phyloP scores from a whole-genome alignment of 306 rosid species.

The Oxytropis ochrocephala region DNA sequence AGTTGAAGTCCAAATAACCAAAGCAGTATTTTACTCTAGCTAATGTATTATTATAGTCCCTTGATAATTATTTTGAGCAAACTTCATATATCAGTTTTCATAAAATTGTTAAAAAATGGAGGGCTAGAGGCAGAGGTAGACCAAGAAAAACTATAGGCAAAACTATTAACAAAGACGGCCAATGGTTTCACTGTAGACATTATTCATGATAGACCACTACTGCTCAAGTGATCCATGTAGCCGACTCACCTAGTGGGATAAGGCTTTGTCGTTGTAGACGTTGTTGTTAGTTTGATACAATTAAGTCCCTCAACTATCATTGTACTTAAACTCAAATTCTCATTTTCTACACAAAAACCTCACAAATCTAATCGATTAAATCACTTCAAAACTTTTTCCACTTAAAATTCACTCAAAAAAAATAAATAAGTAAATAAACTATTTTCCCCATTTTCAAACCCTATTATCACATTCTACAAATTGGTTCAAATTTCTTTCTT shows the following conservation, averaged over 20 bases:
- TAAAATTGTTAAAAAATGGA: too few relatives aligned
- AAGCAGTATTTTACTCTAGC: background rate
- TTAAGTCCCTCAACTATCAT: background rate
- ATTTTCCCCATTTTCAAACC: background rate
- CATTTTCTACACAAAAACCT: background rate
- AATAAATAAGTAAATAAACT: background rate
- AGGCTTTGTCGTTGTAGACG: too few relatives aligned
- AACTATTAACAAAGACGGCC: too few relatives aligned
- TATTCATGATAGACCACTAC: too few relatives aligned
- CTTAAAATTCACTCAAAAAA: background rate
- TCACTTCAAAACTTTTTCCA: background rate
- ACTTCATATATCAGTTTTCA: background rate
- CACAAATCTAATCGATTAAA: background rate
- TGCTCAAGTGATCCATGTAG: too few relatives aligned
- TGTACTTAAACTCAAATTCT: background rate
- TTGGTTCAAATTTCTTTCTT: background rate
- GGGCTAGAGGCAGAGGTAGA: too few relatives aligned
- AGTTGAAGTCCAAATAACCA: constrained; percentile 2
- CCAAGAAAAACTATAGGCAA: too few relatives aligned
- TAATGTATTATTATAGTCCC: background rate
- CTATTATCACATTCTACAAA: background rate
- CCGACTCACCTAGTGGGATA: too few relatives aligned
- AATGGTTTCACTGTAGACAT: too few relatives aligned
- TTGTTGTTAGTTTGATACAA: background rate
- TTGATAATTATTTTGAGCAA: background rate